Evolutionary conservation across 345 rosid genomes (phyloP).

Genomic region (Boechera stricta): DNA sequence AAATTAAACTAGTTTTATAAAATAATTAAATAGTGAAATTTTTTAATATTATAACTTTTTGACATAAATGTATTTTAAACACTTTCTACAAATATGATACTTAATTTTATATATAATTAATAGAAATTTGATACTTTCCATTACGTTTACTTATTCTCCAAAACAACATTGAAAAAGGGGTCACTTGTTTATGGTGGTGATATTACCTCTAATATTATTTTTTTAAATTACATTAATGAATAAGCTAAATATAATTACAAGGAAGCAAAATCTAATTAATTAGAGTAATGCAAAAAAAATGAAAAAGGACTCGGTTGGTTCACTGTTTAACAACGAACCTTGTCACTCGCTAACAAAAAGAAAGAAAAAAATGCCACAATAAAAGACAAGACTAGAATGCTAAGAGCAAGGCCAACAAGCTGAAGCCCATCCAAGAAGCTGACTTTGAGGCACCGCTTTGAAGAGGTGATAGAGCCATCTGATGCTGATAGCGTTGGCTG

Average conservation of each 20-base stretch:
- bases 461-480: slow-evolving; percentile 5
- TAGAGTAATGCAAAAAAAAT: background rate
- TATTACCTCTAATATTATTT: background rate
- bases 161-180: background rate
- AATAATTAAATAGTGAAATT: no score
- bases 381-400: background rate
- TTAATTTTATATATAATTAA: no score
- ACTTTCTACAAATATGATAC: no score
- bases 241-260: background rate
- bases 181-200: no score
- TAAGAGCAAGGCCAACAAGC: background rate
- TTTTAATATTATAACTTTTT: no score
- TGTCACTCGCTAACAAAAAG: no score
- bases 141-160: background rate
- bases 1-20: background rate
- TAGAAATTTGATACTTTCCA: no score
- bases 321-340: background rate
- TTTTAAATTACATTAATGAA: background rate
- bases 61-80: no score
- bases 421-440: slow-evolving; percentile 19
- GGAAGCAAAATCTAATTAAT: background rate
- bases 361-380: no score
- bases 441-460: background rate
- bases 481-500: slow-evolving; percentile 8
- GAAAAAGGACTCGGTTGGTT: background rate